Base-by-base conservation (phyloP, 2,329 filamentous ascomycete species). In the Fusarium beomiforme region DNA sequence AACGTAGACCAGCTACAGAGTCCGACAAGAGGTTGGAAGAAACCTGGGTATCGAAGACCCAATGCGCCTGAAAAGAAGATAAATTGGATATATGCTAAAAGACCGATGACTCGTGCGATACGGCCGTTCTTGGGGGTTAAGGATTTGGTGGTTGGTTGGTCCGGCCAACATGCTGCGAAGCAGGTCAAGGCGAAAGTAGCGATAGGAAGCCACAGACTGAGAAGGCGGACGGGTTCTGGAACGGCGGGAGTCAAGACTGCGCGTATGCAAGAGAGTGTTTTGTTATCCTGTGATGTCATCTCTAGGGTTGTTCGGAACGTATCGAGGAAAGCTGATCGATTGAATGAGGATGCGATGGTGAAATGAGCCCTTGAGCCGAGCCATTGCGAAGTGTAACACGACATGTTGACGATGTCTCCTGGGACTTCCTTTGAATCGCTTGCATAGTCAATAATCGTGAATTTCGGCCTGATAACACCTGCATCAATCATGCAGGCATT, bases 51-150 rank as follows among this genome's bases (percentile, higher is more conserved):
- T 57, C 87, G 85, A 58, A 94, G 81, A 21, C 88, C 91, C 54
- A 94, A 82, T 19, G 89, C 87, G 5, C 91, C 91, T 0, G 91
- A 90, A 64, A 94, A 83, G 44, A 93, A 90, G 36, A 92, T 85
- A 75, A 93, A 94, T 76, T 94, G 92, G 16, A 94, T 87, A 77
- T 94, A 93, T 74, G 92, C 89, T 44, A 94, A 81, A 72, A 91
- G 93, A 76, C 93, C 57, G 16, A 71, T 69, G 3, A 73, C 64
- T 11, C 69, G 60, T 2, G 61, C n/a, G 14, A 63, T 11, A 13
- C 34, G 43, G 4, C n/a, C 12, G 9, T 21, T 37, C 14, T 37
- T 44, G 0, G 33, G 2, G 3, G 10, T 36, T 2, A 24, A 24
- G 9, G 17, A 17, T 4, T 8, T 10, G 9, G 26, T 17, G 21